A percentile compares a stretch with the other conserved stretches of the same genome.
Conservation (phyloP, 2,329 filamentous ascomycete species). For the Colletotrichum sp. region DNA sequence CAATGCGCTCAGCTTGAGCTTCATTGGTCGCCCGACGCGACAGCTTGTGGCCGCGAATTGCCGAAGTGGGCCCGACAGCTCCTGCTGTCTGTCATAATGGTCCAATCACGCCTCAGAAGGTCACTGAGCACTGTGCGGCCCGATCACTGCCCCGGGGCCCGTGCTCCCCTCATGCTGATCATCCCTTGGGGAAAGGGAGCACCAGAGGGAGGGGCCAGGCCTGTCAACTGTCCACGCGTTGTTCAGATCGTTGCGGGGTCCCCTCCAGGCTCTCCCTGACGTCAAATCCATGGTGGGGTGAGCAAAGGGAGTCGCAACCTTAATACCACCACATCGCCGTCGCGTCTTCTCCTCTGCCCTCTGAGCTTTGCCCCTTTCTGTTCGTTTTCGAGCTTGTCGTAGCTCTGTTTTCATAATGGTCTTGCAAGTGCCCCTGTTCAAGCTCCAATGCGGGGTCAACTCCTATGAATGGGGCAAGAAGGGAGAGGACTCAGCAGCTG, state of each 20-base stretch:
- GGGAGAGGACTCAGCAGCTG: conserved; percentile 84
- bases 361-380: neutral
- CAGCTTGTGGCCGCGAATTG: neutral
- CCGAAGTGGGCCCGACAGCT: neutral
- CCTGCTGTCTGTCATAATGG: neutral
- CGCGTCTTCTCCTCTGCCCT: neutral
- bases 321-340: neutral
- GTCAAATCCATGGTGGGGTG: conserved; percentile 21
- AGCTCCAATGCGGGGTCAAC: conserved; percentile 91
- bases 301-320: neutral
- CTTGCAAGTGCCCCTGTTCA: conserved; percentile 82
- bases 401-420: conserved; percentile 2
- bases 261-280: conserved; percentile 16
- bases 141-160: conserved; percentile 14
- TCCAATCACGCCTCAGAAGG: neutral
- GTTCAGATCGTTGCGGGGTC: conserved; percentile 12
- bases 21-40: conserved; percentile 3
- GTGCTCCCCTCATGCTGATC: conserved; percentile 3
- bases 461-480: conserved; percentile 99
- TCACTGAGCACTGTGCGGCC: neutral
- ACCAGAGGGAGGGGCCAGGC: neutral
- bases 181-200: neutral
- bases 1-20: neutral
- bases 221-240: neutral
- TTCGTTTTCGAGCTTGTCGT: neutral